Evolutionary conservation across 495 filamentous ascomycete genomes (phyloP), one percentile per base, ranked within the genome.

Genomic region (Hyaloscypha bicolor): DNA sequence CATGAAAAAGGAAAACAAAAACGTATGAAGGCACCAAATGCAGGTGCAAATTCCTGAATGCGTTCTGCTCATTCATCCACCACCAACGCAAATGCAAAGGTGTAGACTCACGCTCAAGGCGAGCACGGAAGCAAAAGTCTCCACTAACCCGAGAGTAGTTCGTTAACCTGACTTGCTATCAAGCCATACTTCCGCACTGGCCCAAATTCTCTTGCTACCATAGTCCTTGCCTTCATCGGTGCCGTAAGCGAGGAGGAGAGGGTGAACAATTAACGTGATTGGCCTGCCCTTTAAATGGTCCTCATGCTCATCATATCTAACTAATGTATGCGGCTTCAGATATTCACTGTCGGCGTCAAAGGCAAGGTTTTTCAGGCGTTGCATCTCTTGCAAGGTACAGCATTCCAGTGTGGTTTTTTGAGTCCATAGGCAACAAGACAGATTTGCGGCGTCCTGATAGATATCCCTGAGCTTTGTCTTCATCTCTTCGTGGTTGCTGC

Each of bases 141-240:
- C n/a, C n/a, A n/a, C n/a, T n/a, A n/a, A n/a, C n/a, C 9, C 33
- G 9, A 37, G 33, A 16, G 42, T 12, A 11, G 42, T 12, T 12
- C 35, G 9, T 14, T 48, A 19, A 14, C 16, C 16, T 48, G 1
- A 48, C 42, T 48, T 56, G 53, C 63, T 65, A 11, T 67, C 57
- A 16, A 68, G 31, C 65, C 65, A 68, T 16, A 68, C 65, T 29
- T 62, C 60, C n/a, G 45, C 65, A 2, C 42, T 45, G 1, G 22
- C 48, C 65, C 58, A 68, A 31, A 68, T 42, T 1, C 64, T 31
- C 12, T 29, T 29, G 5, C 30, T 9, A 9, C 45, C 32, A 22
- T 63, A 58, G 19, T 57, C 37, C 19, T 56, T 29, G 9, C 45
- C 65, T 2, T 68, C 65, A 58, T 59, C 60, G 4, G 32, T 63